Evolutionary conservation across 805 yeast species (phyloP), one percentile per base, ranked within the genome.

Genomic region (Lipomyces starkeyi): DNA sequence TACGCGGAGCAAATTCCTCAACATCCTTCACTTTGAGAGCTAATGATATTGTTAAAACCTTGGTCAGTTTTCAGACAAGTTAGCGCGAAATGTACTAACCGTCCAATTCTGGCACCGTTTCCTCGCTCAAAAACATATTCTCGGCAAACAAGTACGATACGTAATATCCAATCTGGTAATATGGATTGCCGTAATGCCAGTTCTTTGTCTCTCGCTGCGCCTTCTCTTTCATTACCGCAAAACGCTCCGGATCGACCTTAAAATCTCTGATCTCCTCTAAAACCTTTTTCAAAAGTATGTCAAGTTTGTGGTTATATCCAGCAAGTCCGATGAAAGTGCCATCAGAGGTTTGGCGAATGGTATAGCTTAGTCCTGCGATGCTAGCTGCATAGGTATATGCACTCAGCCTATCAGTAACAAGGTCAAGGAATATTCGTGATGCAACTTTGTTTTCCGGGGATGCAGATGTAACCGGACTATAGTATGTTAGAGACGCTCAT

Each of bases 281-380:
- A 32, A 93, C 85, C 65, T 87, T 84, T 59, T 84, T 85, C 32
- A 91, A 79, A 57, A 94, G 82, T 14, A 83, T 84, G 22, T 85
- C 83, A 58, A 92, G 80, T 75, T 94, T 94, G 77, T 95, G 94
- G 73, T 90, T 91, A 78, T 89, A 95, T 1, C 99, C 99, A 53
- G 83, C 81, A 27, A 92, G 81, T 59, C 85, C 86, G 57, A 94
- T 75, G 53, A 85, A 84, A 54, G 93, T 74, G 0, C 97, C 97
- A 72, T 88, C 92, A 70, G 89, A 84, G 64, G 89, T 85, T 67
- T 85, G 80, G 37, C 83, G 78, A 54, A 93, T 82, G 1, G 83
- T 79, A 67, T 87, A 87, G 62, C 83, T 80, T 66, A 92, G 83
- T 0, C 95, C 95, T 1, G 95, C 97, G 64, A 93, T 83, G 8